Evolutionary conservation across 176 grass and related monocot species (phyloP), one percentile per base, ranked within the genome.

Genomic region (Thinopyrum elongatum): DNA sequence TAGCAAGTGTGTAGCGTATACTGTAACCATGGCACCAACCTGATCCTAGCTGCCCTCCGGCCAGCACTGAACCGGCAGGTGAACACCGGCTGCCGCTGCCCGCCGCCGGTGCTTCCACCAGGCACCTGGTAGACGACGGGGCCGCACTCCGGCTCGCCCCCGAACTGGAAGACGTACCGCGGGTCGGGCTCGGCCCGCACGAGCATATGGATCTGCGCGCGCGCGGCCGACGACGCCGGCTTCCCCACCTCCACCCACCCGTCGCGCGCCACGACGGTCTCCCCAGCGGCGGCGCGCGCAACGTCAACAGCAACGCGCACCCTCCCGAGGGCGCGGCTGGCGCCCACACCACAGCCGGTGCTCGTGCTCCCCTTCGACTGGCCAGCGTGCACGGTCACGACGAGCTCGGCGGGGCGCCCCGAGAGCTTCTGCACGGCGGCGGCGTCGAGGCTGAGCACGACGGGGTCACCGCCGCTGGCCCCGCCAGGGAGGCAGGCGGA

Each of bases 121-220:
- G 89, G 94, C 46, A 98, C 91, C 82, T 98, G 97, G 62, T 94
- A 96, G 73, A 96, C 92, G 21, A 99, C 90, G 6, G 97, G 97
- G 41, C 94, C 94, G 85, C 94, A 96, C 88, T 96, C 94, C 16
- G 97, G 97, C 65, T 99, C 94, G 39, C 92, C 92, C 10, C 88
- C 94, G 65, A 99, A 99, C 90, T 99, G 97, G 83, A 99, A 99
- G 27, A 99, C 97, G 72, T 94, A 99, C 33, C 97, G 76, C 34
- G 94, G 97, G 83, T 99, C 97, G 36, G 97, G 90, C 80, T 98
- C 97, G 16, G 93, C 84, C 69, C 97, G 75, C 78, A 98, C 92
- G 38, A 94, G 84, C 88, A 98, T 88, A 42, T 95, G 93, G 46
- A 98, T 90, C 85, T 70, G 82, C 64, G 90, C 78, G 30, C 92